Conservation (phyloP, 1,139 yeast species). For the Suhomyces bolitotheri region DNA sequence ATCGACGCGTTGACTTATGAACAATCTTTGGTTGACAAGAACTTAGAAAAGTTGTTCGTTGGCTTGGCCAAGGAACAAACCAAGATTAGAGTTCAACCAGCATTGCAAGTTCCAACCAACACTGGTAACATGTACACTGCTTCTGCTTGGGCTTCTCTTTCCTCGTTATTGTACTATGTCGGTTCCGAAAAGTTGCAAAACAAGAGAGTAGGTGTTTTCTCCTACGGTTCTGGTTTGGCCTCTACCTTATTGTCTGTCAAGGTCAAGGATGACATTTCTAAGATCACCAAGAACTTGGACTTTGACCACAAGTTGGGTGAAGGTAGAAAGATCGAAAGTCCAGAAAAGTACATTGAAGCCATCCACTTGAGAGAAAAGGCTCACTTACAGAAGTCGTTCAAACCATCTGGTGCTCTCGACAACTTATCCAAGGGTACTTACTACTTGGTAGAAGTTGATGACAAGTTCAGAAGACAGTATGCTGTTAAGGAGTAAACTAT, state of each 20-base stretch:
- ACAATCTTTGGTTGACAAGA: conserved; percentile 74
- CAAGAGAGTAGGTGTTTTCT: conserved; percentile 89
- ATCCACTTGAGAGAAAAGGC: conserved; percentile 86
- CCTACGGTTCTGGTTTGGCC: conserved; percentile 98
- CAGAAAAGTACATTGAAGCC: conserved; percentile 79
- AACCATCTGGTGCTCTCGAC: conserved; percentile 79
- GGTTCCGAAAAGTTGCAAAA: conserved; percentile 73
- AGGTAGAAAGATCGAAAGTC: conserved; percentile 67
- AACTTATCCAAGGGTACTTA: conserved; percentile 73
- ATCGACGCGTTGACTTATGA: conserved; percentile 69
- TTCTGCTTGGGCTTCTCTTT: conserved; percentile 83
- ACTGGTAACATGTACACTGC: conserved; percentile 99
- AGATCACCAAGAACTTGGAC: conserved; percentile 65
- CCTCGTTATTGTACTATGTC: conserved; percentile 75
- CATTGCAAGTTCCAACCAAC: conserved; percentile 87
- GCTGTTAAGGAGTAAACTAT: conserved; percentile 52
- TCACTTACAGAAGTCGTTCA: conserved; percentile 74
- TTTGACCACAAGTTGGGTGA: conserved; percentile 65
- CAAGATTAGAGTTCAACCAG: conserved; percentile 73
- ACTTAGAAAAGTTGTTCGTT: conserved; percentile 82
- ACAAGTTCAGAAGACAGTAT: conserved; percentile 82
- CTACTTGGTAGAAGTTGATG: conserved; percentile 83
- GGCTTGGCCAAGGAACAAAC: conserved; percentile 72
- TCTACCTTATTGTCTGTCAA: conserved; percentile 80
- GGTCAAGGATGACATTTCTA: conserved; percentile 78